Base-by-base conservation (phyloP, 1,284 basidiomycete species). In the Afroboletus lepidellus region DNA sequence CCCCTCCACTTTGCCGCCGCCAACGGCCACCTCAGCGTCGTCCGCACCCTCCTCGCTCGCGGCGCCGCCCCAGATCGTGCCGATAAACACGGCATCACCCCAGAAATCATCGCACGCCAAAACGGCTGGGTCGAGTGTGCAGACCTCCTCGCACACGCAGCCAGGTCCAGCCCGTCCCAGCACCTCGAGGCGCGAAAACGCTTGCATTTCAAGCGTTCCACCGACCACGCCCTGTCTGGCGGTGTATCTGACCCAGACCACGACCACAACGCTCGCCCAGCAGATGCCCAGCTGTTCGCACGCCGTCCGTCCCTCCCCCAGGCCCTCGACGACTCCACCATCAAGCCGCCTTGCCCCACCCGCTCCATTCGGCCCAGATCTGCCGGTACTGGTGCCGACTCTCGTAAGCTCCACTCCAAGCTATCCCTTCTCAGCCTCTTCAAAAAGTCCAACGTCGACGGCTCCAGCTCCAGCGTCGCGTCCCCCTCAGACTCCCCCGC, bases 1-100 rank as follows among this genome's bases (percentile, higher is more conserved):
- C 90, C 94, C 0, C 81, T 97, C n/a, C 94, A 97, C 66, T 97
- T 96, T 67, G 94, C 94, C 7, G 87, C 92, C 25, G 92, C 94
- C 21, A 94, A 95, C 59, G 93, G 93, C 5, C 91, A 97, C 70
- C 81, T 81, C 29, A 70, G 77, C 18, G 82, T 92, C 59, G 81
- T 92, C 38, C 79, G 77, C 55, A 82, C 88, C 27, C 82, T 97
- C 38, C 82, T 97, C 27, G 79, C 84, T 11, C 84, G 84, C 58
- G 92, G 92, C 33, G 94, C 94, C 5, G 78, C 83, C 53, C 82
- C 91, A 21, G 77, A 86, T 66, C 82, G 84, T 50, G 69, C 84
- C 18, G 94, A 97, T 73, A 96, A 96, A 70, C 85, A 93, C 69
- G 92, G 90, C 8, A 74, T 91, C 57, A 92, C 90, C 0, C 87